Conservation (phyloP, 192 early-diverging fungal genomes). For the Backusella psychrophila region DNA sequence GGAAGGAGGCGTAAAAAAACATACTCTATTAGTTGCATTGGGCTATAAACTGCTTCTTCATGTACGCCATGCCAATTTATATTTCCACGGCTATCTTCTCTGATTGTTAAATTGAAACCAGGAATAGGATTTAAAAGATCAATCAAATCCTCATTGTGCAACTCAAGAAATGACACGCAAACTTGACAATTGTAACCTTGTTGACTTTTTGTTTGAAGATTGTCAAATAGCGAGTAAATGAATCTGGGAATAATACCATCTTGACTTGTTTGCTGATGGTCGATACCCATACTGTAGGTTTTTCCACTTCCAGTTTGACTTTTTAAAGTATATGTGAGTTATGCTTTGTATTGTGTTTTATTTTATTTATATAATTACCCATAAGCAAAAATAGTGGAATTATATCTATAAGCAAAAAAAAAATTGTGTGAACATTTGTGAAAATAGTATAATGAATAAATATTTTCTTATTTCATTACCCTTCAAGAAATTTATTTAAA, state of each 20-base stretch:
- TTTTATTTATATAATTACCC: conserved; percentile 46
- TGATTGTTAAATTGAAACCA: conserved; percentile 39
- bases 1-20: neutral
- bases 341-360: neutral
- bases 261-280: conserved; percentile 33
- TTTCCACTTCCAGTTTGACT: conserved; percentile 93
- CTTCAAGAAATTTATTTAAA: conserved; percentile 66
- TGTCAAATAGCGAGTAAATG: conserved; percentile 56
- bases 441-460: neutral
- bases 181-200: conserved; percentile 40
- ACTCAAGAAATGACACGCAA: conserved; percentile 85
- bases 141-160: conserved; percentile 95
- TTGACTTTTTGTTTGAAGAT: conserved; percentile 36
- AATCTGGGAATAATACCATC: conserved; percentile 68
- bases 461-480: conserved; percentile 39
- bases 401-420: conserved; percentile 55
- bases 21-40: conserved; percentile 58
- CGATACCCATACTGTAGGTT: conserved; percentile 93
- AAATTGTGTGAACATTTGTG: neutral
- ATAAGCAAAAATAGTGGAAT: conserved; percentile 90
- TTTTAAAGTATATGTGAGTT: neutral
- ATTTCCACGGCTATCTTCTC: conserved; percentile 83
- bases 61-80: conserved; percentile 82
- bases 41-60: conserved; percentile 70
- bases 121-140: conserved; percentile 68